Evolutionary conservation across 805 yeast genomes (phyloP).

Genomic region (Candida nemodendra): DNA sequence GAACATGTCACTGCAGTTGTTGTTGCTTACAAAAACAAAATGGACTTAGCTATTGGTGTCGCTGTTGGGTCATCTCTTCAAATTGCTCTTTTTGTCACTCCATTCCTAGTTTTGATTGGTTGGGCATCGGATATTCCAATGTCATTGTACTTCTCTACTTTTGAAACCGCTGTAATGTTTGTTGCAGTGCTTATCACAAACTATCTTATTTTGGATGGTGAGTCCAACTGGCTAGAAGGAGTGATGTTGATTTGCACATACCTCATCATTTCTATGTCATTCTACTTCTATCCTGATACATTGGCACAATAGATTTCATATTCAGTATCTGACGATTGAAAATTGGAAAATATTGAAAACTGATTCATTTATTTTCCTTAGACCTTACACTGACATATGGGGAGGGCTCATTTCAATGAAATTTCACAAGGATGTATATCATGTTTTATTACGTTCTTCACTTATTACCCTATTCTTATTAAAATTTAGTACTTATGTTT

Average conservation of each 20-base stretch:
- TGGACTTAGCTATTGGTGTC: constrained; percentile 96
- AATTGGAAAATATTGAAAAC: no score
- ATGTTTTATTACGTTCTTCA: no score
- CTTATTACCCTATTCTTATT: no score
- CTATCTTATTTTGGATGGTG: constrained; percentile 87
- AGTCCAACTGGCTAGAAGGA: constrained; percentile 96
- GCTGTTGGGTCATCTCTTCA: constrained; percentile 96
- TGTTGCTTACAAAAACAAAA: constrained; percentile 93
- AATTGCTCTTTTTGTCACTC: constrained; percentile 92
- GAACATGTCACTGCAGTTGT: constrained; percentile 96
- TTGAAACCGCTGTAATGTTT: constrained; percentile 90
- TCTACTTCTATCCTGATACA: constrained; percentile 79
- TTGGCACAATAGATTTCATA: constrained; percentile 22
- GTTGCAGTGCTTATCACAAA: constrained; percentile 86
- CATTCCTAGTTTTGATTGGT: constrained; percentile 91
- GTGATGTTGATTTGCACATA: constrained; percentile 87
- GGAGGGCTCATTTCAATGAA: no score
- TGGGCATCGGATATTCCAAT: constrained; percentile 90
- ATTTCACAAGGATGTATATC: no score
- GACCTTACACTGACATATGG: no score
- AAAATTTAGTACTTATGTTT: no score
- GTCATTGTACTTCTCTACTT: constrained; percentile 87
- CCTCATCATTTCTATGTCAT: constrained; percentile 82
- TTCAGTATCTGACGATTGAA: no score
- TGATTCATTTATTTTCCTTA: no score